Evolutionary conservation across 2,329 filamentous ascomycete genomes (phyloP), one percentile per base, ranked within the genome.

Genomic region (Aspergillus terreus): DNA sequence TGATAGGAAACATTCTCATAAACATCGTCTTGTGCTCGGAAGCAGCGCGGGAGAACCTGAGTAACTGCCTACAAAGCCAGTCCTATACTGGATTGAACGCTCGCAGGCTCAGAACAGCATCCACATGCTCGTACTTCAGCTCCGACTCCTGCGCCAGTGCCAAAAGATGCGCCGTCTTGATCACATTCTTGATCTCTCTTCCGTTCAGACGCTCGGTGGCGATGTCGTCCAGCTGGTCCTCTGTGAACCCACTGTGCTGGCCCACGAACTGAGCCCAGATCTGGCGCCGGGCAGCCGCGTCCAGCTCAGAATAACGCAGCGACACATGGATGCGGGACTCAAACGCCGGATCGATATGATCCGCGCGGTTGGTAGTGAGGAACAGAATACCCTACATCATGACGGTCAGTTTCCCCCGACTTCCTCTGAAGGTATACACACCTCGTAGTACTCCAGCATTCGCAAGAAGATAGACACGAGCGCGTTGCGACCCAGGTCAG

Each of bases 221-320:
- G 38, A 70, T 41, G 1, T 56, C 30, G 14, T 65, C 58, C 7
- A 69, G 50, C 23, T 69, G 54, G 4, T 52, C 49, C 7, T 58
- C 52, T 0, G 59, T 55, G n/a, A 66, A 60, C 0, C 15, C 14
- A 1, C 46, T 47, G 7, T 52, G 53, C 3, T 49, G 51, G 14
- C 6, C 49, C 17, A 78, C 58, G 64, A 78, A 78, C 51, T 76
- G 77, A 14, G 63, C 52, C 76, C 76, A 78, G 41, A 78, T 65
- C 9, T 66, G 67, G 19, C 66, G 64, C 9, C 75, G 64, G 1
- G 69, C 68, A 1, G 63, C 51, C 3, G 47, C 47, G 27, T 68
- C 68, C 3, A 77, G 67, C 10, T 76, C 70, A 2, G 68, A 58
- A 57, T 78, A 78, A 7, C 70, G 35, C 7, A 66, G 45, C 1